phyloP scores from a whole-genome alignment of 2,329 filamentous ascomycete species.

The Aspergillus aculeatus region DNA sequence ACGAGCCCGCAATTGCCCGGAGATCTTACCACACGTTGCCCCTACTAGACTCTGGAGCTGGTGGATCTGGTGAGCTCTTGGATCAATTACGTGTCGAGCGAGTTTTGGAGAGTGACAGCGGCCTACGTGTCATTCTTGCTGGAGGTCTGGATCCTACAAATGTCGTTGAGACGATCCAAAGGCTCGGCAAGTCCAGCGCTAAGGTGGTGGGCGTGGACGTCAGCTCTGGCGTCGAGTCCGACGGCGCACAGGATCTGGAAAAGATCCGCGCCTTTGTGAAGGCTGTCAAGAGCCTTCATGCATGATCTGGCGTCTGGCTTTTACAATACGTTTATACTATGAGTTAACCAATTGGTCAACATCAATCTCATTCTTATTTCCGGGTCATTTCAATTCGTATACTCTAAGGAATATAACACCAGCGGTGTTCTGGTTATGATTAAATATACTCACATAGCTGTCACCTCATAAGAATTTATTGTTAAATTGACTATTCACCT shows the following conservation, averaged over 20 bases:
- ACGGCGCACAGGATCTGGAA: slow-evolving; percentile 74
- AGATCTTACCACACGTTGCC: slow-evolving; percentile 82
- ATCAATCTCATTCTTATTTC: neutral
- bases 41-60: slow-evolving; percentile 81
- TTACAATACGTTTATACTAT: neutral
- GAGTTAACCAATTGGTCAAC: neutral
- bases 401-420: neutral
- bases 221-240: slow-evolving; percentile 86
- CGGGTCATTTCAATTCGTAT: neutral
- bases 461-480: neutral
- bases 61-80: slow-evolving; percentile 75
- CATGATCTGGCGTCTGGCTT: slow-evolving; percentile 18
- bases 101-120: slow-evolving; percentile 64
- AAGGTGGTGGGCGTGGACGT: slow-evolving; percentile 84
- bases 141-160: slow-evolving; percentile 82
- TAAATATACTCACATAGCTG: neutral
- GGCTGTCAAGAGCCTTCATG: slow-evolving; percentile 60
- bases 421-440: too few relatives aligned
- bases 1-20: slow-evolving; percentile 66
- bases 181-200: slow-evolving; percentile 59
- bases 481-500: too few relatives aligned
- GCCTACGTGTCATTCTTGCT: slow-evolving; percentile 76
- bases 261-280: slow-evolving; percentile 81
- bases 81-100: slow-evolving; percentile 68
- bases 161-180: slow-evolving; percentile 64